Base-by-base conservation (phyloP, 148 eudicot genomes). In the Selenicereus undatus region DNA sequence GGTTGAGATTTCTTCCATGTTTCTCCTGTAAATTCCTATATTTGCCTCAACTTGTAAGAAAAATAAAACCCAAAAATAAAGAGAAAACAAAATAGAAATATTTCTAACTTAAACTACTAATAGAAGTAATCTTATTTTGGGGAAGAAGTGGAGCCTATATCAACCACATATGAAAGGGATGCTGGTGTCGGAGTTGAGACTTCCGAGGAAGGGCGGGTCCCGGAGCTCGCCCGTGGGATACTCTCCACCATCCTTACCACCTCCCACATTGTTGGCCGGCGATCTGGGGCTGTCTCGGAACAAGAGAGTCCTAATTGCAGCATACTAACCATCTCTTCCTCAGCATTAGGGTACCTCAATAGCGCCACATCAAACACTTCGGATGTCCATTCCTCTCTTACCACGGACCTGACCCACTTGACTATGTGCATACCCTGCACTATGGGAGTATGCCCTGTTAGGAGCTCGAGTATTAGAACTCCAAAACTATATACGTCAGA, bases 371-470 rank as follows among this genome's bases (percentile, higher is more conserved):
- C 98, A 78, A 94, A 94, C 17, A 94, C 98, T 82, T 94, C 98
- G 20, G 91, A 90, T 3, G 98, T 94, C 98, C 98, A 94, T 84
- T 94, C 98, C 80, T 93, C 97, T 66, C 95, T 82, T 11, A 94
- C 97, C 24, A 94, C 97, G 10, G 97, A 93, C 26, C 88, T 79
- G 35, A 94, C 97, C 98, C 98, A 94, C 79, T 89, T 84, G 0
- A 94, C 98, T 54, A 94, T 51, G 79, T 86, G 86, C 30, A 81
- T 81, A 5, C 86, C 91, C 75, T 93, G 93, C 6, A 81, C 89
- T 11, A 86, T 65, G 8, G 98, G 93, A 4, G 90, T 85, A 79
- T 85, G 93, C 2, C 95, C 97, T 0, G 98, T 94, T 26, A 94
- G 91, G 71, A 94, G 89, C 73, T 94, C 98, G 6, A 94, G 91